phyloP scores from a whole-genome alignment of 1,284 basidiomycete genomes.

The Baeospora myosura region DNA sequence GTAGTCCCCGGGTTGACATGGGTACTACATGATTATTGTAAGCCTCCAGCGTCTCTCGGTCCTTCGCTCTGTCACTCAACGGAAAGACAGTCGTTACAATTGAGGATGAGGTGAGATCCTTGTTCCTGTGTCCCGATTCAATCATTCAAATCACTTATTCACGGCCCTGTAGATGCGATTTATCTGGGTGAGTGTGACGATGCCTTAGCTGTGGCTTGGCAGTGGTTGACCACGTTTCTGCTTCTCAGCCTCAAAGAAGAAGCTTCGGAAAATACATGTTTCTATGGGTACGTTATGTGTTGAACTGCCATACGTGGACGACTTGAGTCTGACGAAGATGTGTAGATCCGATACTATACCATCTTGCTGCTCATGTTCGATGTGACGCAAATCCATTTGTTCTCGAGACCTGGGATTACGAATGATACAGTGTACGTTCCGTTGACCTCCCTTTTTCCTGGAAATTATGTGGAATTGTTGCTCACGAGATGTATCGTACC shows the following conservation, averaged over 20 bases:
- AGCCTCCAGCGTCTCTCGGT: constrained; percentile 8
- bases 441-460: not conserved
- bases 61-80: not conserved
- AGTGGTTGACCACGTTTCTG: not conserved
- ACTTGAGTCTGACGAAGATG: too few species aligned
- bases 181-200: constrained; percentile 25
- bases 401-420: constrained; percentile 24
- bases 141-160: not conserved
- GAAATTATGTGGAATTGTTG: not conserved
- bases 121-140: not conserved
- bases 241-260: constrained; percentile 21
- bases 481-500: not conserved
- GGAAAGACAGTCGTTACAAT: constrained; percentile 23
- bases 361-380: constrained; percentile 33
- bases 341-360: constrained; percentile 40
- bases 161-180: constrained; percentile 23
- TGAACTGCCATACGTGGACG: not conserved
- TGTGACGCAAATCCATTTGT: constrained; percentile 33
- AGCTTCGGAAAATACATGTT: constrained; percentile 30
- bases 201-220: not conserved
- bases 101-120: constrained; percentile 24
- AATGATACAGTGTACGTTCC: constrained; percentile 22
- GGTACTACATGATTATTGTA: constrained; percentile 29
- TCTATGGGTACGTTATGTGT: constrained; percentile 27
- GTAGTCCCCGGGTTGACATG: constrained; percentile 26